Percentiles rank a stretch among this genome's conserved stretches.
phyloP scores from a whole-genome alignment of 164 flowering plant genomes.

The Cinnamomum chago region DNA sequence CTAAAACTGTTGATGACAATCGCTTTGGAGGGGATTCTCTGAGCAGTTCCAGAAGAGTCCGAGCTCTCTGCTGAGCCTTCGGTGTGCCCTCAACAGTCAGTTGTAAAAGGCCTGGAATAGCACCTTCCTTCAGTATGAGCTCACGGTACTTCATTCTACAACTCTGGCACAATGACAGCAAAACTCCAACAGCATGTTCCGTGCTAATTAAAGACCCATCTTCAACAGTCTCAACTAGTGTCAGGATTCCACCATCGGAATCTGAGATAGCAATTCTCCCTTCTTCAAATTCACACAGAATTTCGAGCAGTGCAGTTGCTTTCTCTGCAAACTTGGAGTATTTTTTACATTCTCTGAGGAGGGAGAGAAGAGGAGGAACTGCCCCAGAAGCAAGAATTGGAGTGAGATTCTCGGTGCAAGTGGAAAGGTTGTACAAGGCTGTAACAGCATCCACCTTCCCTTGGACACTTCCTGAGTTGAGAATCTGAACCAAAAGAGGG shows the following conservation, averaged over 20 bases:
- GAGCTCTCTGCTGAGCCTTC: conserved; percentile 57
- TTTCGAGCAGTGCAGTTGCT: conserved; percentile 61
- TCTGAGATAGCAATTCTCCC: conserved; percentile 49
- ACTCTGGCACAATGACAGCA: conserved; percentile 62
- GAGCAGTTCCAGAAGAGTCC: conserved; percentile 59
- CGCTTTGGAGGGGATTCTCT: conserved; percentile 51
- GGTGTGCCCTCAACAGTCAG: conserved; percentile 71
- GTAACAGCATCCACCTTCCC: conserved; percentile 81
- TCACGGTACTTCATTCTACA: conserved; percentile 52
- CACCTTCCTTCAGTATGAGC: conserved; percentile 76
- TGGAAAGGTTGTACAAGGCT: conserved; percentile 64
- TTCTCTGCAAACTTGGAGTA: conserved; percentile 83
- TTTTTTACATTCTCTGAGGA: conserved; percentile 76
- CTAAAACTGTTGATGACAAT: conserved; percentile 36
- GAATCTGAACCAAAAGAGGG: conserved; percentile 60
- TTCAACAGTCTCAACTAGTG: conserved; percentile 74
- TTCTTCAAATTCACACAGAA: conserved; percentile 50
- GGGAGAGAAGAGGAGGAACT: conserved; percentile 53
- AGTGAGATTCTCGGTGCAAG: conserved; percentile 33
- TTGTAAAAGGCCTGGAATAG: conserved; percentile 73
- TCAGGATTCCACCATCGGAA: conserved; percentile 52
- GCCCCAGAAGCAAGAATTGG: conserved; percentile 47
- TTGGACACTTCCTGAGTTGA: conserved; percentile 59
- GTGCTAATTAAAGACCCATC: conserved; percentile 70
- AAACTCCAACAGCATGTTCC: conserved; percentile 67